Evolutionary conservation across 2,329 filamentous ascomycete genomes (phyloP), one percentile per base, ranked within the genome.

Genomic region (Trichoderma sp.): DNA sequence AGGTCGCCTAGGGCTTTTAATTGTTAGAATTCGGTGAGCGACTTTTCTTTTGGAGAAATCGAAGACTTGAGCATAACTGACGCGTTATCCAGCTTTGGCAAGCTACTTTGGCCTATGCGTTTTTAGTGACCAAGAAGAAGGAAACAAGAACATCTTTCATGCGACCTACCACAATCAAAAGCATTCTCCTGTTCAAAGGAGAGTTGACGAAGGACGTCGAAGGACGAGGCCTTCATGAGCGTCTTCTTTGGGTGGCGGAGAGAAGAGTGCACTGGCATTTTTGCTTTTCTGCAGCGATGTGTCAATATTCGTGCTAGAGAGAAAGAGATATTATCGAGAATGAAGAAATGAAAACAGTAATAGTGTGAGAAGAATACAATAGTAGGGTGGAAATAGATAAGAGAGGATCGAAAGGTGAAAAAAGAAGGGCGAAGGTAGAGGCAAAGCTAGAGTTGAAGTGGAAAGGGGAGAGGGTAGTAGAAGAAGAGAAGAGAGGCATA

Each of bases 161-260:
- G 13, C n/a, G 8, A n/a, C 66, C 20, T 43, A 70, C 71, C 17
- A 8, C 4, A 6, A n/a, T 43, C 12, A 2, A 53, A 28, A 6
- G 7, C 30, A 57, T 53, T 34, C n/a, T 70, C 66, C 9, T 57
- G 30, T 2, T 66, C 61, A 11, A 20, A 70, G 3, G 61, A 23
- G 17, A 62, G 43, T 15, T 64, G 71, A 20, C 59, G 36, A 17
- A 72, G 53, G 32, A 65, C 20, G 6, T 72, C 71, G 13, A 72
- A 70, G 15, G 71, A 72, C 12, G 67, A 65, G 6, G 65, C 66
- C 32, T 72, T 72, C 30, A 69, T 23, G 30, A 72, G 62, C 6
- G 67, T 69, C 39, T 57, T 70, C 61, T 66, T 69, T 1, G 71
- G 71, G 11, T 66, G 30, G 23, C 66, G 61, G 4, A 68, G 65